Evolutionary conservation across 192 early-diverging fungal species (phyloP).

Genomic region (Backusella circina): DNA sequence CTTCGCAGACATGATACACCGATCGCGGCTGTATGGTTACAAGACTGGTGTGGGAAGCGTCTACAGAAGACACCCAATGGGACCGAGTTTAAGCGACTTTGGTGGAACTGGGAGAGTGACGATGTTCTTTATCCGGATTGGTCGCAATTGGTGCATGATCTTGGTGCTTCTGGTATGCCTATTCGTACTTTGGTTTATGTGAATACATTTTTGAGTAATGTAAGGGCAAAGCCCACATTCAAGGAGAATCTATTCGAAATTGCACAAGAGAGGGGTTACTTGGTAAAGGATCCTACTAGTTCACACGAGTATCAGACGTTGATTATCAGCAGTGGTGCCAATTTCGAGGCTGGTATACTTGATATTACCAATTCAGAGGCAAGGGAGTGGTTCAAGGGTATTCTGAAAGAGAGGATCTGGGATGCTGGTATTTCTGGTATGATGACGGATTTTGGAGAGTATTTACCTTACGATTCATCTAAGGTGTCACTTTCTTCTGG

Average conservation of each 20-base stretch:
- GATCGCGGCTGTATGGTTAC: slow-evolving; percentile 33
- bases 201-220: slow-evolving; percentile 30
- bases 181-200: slow-evolving; percentile 28
- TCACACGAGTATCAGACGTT: slow-evolving; percentile 1
- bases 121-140: slow-evolving; percentile 30
- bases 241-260: slow-evolving; percentile 26
- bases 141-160: slow-evolving; percentile 16
- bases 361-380: slow-evolving; percentile 36
- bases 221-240: slow-evolving; percentile 6
- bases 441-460: slow-evolving; percentile 39
- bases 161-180: not conserved
- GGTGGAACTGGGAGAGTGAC: slow-evolving; percentile 43
- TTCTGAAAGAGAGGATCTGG: slow-evolving; percentile 28
- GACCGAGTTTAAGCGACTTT: slow-evolving; percentile 27
- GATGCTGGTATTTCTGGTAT: slow-evolving; percentile 27
- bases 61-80: slow-evolving; percentile 18
- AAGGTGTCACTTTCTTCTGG: slow-evolving; percentile 16
- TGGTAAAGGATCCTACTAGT: slow-evolving; percentile 16
- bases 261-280: slow-evolving; percentile 19
- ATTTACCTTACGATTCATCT: slow-evolving; percentile 19
- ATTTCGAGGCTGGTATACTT: slow-evolving; percentile 30
- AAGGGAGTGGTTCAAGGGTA: slow-evolving; percentile 33
- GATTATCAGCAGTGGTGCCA: not conserved
- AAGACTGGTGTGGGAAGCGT: slow-evolving; percentile 36
- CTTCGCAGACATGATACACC: slow-evolving; percentile 16